A percentile compares a stretch with the other conserved stretches of the same genome.
These are phyloP conservation scores for Ogataea henricii DNA, from an alignment of 805 yeast species.

Conservation along the genomic window DNA sequence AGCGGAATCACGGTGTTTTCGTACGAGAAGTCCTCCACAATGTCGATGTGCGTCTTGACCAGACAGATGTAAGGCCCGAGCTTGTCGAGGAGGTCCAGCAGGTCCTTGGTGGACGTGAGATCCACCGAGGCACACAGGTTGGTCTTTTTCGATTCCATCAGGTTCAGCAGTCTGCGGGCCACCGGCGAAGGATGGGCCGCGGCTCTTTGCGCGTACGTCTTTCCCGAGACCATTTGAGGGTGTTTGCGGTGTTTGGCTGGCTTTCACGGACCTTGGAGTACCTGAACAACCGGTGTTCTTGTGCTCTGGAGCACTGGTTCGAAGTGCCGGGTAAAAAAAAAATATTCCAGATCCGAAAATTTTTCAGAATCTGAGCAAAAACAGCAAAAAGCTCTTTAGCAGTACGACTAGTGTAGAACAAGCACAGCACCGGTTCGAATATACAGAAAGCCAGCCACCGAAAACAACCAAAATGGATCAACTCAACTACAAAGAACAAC, in stretches of 20 bases:
- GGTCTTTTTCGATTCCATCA: slow-evolving; percentile 80
- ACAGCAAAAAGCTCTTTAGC: neutral
- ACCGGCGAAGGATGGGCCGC: slow-evolving; percentile 71
- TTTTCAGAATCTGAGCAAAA: slow-evolving; percentile 6
- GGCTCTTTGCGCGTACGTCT: slow-evolving; percentile 70
- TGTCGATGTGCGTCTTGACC: slow-evolving; percentile 93
- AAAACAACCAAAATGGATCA: slow-evolving; percentile 70
- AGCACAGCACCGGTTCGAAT: too few species aligned
- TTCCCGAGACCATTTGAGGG: slow-evolving; percentile 3
- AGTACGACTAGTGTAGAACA: slow-evolving; percentile 6
- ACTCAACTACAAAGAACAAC: slow-evolving; percentile 93
- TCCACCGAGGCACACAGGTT: slow-evolving; percentile 95
- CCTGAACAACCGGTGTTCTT: neutral
- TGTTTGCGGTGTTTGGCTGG: neutral
- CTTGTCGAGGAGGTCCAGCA: slow-evolving; percentile 68
- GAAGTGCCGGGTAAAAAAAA: slow-evolving; percentile 11
- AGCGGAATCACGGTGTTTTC: slow-evolving; percentile 80
- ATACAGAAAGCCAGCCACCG: too few species aligned
- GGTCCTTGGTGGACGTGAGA: slow-evolving; percentile 76
- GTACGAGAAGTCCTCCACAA: slow-evolving; percentile 82
- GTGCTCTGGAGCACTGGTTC: neutral
- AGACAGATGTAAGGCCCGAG: slow-evolving; percentile 91
- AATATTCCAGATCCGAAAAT: slow-evolving; percentile 7
- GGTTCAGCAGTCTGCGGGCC: slow-evolving; percentile 67
- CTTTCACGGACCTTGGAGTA: neutral